Base-by-base conservation (phyloP, 805 yeast species). In the Candida schatavii region DNA sequence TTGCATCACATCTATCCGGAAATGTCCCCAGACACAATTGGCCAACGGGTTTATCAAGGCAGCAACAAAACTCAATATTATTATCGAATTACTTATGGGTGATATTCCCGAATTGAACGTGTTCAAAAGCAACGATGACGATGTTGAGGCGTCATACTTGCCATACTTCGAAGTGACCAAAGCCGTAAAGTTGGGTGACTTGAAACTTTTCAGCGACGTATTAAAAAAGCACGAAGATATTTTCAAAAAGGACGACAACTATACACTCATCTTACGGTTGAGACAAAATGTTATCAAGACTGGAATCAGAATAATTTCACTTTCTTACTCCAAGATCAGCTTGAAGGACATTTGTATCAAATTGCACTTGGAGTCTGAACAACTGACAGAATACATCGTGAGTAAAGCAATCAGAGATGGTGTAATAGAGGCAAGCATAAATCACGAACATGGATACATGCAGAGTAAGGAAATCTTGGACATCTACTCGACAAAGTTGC, bases 281-380 rank as follows among this genome's bases (percentile, higher is more conserved):
- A 85, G 97, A 62, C 96, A 95, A 59, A 93, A 91, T 62, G 99
- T 93, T 47, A 93, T 93, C 66, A 93, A 91, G 68, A 90, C 99
- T 1, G 99, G 99, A 57, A 88, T 93, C 46, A 80, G 98, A 63
- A 85, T 88, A 56, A 88, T 93, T 57, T 87, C 96, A 10, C 71
- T 93, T 55, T 83, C 97, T 5, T 93, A 93, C 70, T 85, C 93
- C 46, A 83, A 80, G 60, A 93, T 93, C 46, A 87, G 97, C 3
- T 75, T 93, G 55, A 86, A 85, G 63, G 99, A 93, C 59, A 89
- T 93, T 43, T 93, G 99, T 64, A 77, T 93, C 55, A 88, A 91
- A 59, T 77, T 93, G 59, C 89, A 86, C 52, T 76, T 93, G 47
- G 99, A 91, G 56, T 83, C 90, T 37, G 99, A 93, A 69, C 90